Base-by-base conservation (phyloP, 441 rosid species). In the Macaranga tanarius region DNA sequence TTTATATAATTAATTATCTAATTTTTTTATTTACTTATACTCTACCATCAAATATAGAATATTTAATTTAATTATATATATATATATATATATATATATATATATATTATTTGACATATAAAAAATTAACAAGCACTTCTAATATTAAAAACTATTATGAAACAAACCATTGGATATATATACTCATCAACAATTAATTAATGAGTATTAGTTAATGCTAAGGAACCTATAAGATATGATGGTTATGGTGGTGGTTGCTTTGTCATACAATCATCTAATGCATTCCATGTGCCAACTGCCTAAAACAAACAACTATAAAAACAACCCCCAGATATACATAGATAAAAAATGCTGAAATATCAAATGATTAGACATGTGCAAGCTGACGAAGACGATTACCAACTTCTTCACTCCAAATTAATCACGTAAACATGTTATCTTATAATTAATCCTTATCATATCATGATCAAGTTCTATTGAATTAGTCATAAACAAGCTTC, bases 321-420 rank as follows among this genome's bases (percentile, higher is more conserved):
- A 48, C 42, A 59, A 8, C 61, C n/a, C n/a, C n/a, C n/a, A n/a
- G n/a, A n/a, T n/a, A n/a, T n/a, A n/a, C n/a, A n/a, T n/a, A n/a
- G n/a, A n/a, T n/a, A n/a, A n/a, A n/a, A n/a, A 62, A 3, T 22
- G 40, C 34, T 45, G 16, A 5, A 16, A 26, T 55, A 34, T 45
- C 23, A n/a, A 65, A 56, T 63, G 59, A 40, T 62, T 62, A 63
- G 50, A 13, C 76, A 73, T 73, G 69, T 63, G 76, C 56, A 38
- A 55, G 10, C 55, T n/a, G 25, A 26, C 34, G 57, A 5, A 13
- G 25, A 26, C 34, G 57, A 5, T 42, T 45, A 45, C 10, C 38
- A 13, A 45, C 10, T 13, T 20, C 15, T 23, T 13, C 7, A 4
- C 25, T 20, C 10, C 19, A 42, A 22, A 71, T 31, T 28, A 71